A percentile compares a stretch with the other conserved stretches of the same genome.
These are phyloP conservation scores for Suaeda aralocaspica DNA, from an alignment of 148 eudicot species.

Conservation along the genomic window DNA sequence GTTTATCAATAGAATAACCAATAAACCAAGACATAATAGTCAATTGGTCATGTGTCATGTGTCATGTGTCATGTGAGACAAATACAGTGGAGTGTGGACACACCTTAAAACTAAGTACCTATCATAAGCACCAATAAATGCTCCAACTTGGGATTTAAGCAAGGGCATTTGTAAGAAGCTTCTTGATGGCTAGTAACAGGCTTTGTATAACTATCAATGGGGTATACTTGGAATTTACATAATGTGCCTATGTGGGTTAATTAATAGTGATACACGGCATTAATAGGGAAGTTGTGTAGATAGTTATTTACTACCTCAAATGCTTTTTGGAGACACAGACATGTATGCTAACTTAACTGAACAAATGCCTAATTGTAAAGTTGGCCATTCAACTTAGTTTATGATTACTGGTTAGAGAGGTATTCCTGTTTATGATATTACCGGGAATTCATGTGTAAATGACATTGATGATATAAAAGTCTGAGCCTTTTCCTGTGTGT, in stretches of 20 bases:
- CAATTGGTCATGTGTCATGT: too few species aligned
- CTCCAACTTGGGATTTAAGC: background rate
- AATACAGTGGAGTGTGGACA: background rate
- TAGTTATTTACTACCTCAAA: background rate
- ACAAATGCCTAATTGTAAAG: background rate
- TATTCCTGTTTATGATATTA: too few species aligned
- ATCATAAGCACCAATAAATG: background rate
- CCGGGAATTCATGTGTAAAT: too few species aligned
- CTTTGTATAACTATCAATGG: background rate
- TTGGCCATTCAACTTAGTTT: background rate
- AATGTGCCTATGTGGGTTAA: background rate
- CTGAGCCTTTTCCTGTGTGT: too few species aligned
- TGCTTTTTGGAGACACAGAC: background rate
- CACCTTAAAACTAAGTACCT: background rate
- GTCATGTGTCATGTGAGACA: background rate
- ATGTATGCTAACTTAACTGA: background rate
- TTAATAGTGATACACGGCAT: background rate
- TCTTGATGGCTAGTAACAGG: background rate
- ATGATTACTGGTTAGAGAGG: background rate
- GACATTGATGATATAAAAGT: too few species aligned
- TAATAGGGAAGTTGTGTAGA: background rate
- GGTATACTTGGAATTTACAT: background rate
- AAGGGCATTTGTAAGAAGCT: background rate
- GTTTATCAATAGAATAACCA: too few species aligned
- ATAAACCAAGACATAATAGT: too few species aligned